These are phyloP conservation scores for Russula brevipes DNA, from an alignment of 768 basidiomycete genomes.

Conservation along the genomic window DNA sequence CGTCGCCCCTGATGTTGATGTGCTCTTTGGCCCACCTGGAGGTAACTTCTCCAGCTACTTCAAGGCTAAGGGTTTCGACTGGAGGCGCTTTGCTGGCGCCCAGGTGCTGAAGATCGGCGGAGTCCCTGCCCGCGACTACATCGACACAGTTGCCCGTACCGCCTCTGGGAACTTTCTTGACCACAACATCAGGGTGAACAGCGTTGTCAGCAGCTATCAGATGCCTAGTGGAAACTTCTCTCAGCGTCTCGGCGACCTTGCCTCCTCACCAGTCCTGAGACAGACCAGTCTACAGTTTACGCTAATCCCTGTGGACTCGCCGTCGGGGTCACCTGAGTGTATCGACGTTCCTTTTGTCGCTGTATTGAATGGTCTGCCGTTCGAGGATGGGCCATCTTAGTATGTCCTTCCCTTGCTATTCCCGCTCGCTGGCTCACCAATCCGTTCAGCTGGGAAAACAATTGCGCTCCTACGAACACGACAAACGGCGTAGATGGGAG, in stretches of 20 bases:
- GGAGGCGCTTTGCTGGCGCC: conserved; percentile 57
- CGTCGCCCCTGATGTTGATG: conserved; percentile 51
- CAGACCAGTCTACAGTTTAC: conserved; percentile 45
- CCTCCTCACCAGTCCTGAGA: conserved; percentile 47
- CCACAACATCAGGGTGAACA: conserved; percentile 58
- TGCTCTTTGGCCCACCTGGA: conserved; percentile 45
- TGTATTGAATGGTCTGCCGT: conserved; percentile 40
- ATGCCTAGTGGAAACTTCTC: conserved; percentile 40
- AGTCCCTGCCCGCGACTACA: conserved; percentile 47
- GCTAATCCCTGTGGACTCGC: conserved; percentile 46
- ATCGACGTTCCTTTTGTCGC: conserved; percentile 52
- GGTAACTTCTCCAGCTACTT: conserved; percentile 43
- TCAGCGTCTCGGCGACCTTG: conserved; percentile 54
- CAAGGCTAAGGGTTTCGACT: conserved; percentile 45
- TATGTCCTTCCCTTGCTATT: conserved; percentile 30
- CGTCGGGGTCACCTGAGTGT: conserved; percentile 37
- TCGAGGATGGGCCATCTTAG: conserved; percentile 51
- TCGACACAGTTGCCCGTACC: conserved; percentile 50
- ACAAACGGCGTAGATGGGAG: conserved; percentile 54
- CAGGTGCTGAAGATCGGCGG: conserved; percentile 51
- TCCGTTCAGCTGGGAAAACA: conserved; percentile 47
- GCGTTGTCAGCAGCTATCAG: conserved; percentile 51
- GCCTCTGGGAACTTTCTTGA: conserved; percentile 60
- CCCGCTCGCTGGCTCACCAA: not conserved
- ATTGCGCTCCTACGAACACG: conserved; percentile 47